Conservation (phyloP, 805 yeast species). For the Starmerella bombicola region DNA sequence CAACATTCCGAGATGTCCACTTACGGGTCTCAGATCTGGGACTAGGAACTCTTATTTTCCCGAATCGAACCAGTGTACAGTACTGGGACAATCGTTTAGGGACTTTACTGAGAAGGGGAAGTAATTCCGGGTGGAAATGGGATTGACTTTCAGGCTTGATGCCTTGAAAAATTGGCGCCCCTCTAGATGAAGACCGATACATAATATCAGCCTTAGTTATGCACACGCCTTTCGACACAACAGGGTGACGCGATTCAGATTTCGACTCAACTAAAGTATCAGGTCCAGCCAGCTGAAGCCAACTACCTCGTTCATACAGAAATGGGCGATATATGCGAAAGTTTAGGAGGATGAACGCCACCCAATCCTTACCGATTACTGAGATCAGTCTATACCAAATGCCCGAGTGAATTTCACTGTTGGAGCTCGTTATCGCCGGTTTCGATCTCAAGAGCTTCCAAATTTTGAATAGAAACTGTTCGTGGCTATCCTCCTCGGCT, state of each 20-base stretch:
- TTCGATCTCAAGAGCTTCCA: not conserved
- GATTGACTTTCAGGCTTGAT: not conserved
- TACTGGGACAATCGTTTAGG: not conserved
- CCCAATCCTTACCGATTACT: slow-evolving; percentile 2
- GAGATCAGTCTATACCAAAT: slow-evolving; percentile 8
- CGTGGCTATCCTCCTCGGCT: not conserved
- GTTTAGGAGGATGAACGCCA: slow-evolving; percentile 5
- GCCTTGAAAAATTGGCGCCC: not conserved
- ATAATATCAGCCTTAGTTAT: slow-evolving; percentile 4
- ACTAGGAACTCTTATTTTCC: not conserved
- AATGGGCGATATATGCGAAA: slow-evolving; percentile 6
- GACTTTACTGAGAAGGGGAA: not conserved
- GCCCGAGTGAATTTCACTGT: slow-evolving; percentile 13
- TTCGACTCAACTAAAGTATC: not conserved
- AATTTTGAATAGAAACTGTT: not conserved
- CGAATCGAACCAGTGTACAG: not conserved
- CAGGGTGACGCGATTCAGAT: not conserved
- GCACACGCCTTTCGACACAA: not conserved
- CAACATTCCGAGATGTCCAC: slow-evolving; percentile 4
- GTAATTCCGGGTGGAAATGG: not conserved
- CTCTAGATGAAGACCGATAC: not conserved
- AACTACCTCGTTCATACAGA: not conserved
- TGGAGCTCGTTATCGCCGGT: slow-evolving; percentile 1
- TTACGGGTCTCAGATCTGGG: not conserved
- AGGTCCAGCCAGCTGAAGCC: not conserved